These are phyloP conservation scores for Podila verticillata DNA, from an alignment of 192 early-diverging fungal species.

Conservation along the genomic window DNA sequence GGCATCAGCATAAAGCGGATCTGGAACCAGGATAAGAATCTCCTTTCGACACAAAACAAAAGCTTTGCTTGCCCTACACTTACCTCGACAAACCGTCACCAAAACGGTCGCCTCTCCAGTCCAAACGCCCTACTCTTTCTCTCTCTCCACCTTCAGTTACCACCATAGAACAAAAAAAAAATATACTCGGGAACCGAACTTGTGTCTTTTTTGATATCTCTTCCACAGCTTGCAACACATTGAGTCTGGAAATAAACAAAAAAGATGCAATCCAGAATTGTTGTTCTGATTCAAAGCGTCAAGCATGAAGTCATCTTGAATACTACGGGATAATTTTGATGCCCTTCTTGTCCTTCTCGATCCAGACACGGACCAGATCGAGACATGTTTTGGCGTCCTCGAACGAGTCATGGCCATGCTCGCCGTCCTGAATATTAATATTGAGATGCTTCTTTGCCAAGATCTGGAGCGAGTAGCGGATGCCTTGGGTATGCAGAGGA, in stretches of 20 bases:
- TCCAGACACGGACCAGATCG: slow-evolving; percentile 58
- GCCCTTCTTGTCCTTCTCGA: slow-evolving; percentile 32
- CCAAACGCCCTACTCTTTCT: background rate
- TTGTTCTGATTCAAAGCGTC: too few species aligned
- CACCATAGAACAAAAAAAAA: background rate
- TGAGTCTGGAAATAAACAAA: too few species aligned
- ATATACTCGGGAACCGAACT: background rate
- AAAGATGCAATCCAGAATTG: too few species aligned
- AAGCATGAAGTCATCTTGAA: too few species aligned
- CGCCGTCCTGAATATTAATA: slow-evolving; percentile 63
- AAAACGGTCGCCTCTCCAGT: too few species aligned
- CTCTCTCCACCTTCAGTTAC: background rate
- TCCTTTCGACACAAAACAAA: too few species aligned
- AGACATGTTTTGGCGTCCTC: slow-evolving; percentile 70
- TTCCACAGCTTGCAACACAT: too few species aligned
- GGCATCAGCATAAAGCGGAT: slow-evolving; percentile 13
- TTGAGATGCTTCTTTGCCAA: slow-evolving; percentile 61
- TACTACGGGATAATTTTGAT: too few species aligned
- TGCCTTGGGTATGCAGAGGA: slow-evolving; percentile 50
- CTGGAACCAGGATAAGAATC: too few species aligned
- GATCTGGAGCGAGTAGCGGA: slow-evolving; percentile 58
- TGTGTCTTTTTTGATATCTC: background rate
- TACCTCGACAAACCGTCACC: too few species aligned
- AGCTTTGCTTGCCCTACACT: too few species aligned
- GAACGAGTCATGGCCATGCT: slow-evolving; percentile 67